Conservation (phyloP, 768 basidiomycete genomes). For the Ramaria rubella region DNA sequence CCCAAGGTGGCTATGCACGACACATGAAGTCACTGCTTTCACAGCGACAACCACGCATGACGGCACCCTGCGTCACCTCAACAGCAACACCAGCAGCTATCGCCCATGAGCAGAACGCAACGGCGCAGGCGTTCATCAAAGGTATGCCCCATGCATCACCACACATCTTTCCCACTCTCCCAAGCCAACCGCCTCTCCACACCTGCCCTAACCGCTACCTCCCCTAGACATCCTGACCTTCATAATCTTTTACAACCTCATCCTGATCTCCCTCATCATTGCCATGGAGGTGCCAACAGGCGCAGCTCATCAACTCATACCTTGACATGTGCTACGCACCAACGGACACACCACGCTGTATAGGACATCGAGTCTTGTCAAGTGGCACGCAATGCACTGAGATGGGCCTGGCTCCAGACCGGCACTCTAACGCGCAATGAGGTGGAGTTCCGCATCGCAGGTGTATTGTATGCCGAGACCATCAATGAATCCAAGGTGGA, state of each 20-base stretch:
- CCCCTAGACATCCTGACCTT: constrained; percentile 88
- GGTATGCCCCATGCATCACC: constrained; percentile 35
- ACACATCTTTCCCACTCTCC: constrained; percentile 1
- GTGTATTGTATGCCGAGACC: constrained; percentile 80
- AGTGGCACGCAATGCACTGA: constrained; percentile 24
- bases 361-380: constrained; percentile 95
- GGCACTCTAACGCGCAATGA: constrained; percentile 95
- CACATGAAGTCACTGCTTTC: too few species aligned
- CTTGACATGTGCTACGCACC: constrained; percentile 96
- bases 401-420: constrained; percentile 32
- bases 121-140: constrained; percentile 70
- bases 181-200: too few species aligned
- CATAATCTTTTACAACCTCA: constrained; percentile 97
- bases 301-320: constrained; percentile 93
- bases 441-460: constrained; percentile 94
- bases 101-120: constrained; percentile 55
- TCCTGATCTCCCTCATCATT: constrained; percentile 97
- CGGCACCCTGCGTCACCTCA: too few species aligned
- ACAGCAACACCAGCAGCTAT: too few species aligned
- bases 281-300: constrained; percentile 99
- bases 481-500: constrained; percentile 83
- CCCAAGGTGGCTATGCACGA: too few species aligned
- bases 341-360: constrained; percentile 95
- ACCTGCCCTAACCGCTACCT: too few species aligned
- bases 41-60: too few species aligned